Percentiles rank a stretch among this genome's conserved stretches.
Evolutionary conservation across 1,139 yeast genomes (phyloP).

Genomic region (Hemisphaericaspora xylofermentans): DNA sequence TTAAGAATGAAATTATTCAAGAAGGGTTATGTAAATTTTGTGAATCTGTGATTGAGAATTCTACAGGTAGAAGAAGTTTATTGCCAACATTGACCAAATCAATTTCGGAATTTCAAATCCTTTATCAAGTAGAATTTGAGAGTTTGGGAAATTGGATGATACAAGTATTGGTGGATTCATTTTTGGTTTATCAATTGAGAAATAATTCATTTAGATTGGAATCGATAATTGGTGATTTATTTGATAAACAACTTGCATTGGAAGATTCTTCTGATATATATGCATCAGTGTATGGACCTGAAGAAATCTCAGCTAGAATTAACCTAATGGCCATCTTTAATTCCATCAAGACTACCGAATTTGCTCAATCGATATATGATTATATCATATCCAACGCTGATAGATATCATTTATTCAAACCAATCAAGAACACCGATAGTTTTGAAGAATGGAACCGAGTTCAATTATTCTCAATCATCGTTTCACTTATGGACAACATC

Average conservation of each 20-base stretch:
- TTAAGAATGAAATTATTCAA: constrained; percentile 23
- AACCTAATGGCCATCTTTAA: constrained; percentile 47
- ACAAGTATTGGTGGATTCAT: constrained; percentile 46
- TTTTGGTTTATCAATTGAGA: constrained; percentile 53
- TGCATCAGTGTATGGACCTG: constrained; percentile 52
- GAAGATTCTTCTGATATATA: constrained; percentile 40
- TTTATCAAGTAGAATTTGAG: constrained; percentile 31
- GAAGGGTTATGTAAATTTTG: constrained; percentile 37
- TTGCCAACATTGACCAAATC: constrained; percentile 56
- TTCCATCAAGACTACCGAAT: constrained; percentile 27
- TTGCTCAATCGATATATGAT: constrained; percentile 42
- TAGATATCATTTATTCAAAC: constrained; percentile 42
- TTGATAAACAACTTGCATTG: constrained; percentile 36
- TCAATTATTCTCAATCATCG: constrained; percentile 53
- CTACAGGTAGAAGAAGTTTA: constrained; percentile 68
- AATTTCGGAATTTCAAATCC: constrained; percentile 42
- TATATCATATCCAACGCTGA: constrained; percentile 40
- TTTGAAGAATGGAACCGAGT: constrained; percentile 67
- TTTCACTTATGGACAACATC: constrained; percentile 33
- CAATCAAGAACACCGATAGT: constrained; percentile 60
- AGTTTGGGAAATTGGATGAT: constrained; percentile 51
- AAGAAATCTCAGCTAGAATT: constrained; percentile 58
- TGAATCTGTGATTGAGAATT: constrained; percentile 43
- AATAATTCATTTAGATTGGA: constrained; percentile 63
- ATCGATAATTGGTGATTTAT: constrained; percentile 50